Evolutionary conservation across 805 yeast species (phyloP).

Genomic region (Yarrowia keelungensis): DNA sequence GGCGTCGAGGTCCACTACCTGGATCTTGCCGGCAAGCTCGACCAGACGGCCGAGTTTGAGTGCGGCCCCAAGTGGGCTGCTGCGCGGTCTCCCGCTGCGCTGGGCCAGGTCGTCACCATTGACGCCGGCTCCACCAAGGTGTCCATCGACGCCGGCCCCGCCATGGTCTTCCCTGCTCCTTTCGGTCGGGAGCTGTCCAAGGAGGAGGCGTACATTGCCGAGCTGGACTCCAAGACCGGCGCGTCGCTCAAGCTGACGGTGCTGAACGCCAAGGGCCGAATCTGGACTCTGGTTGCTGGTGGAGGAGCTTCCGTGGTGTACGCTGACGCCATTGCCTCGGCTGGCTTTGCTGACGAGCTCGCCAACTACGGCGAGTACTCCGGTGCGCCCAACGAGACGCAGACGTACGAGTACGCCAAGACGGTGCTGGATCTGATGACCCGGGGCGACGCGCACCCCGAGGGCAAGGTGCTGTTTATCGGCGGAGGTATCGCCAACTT

Average conservation of each 20-base stretch:
- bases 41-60: conserved; percentile 58
- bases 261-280: conserved; percentile 54
- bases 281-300: conserved; percentile 59
- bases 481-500: conserved; percentile 59
- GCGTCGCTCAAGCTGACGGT: conserved; percentile 57
- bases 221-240: conserved; percentile 58
- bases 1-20: conserved; percentile 56
- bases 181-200: conserved; percentile 56
- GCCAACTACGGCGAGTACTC: conserved; percentile 59
- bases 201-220: conserved; percentile 58
- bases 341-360: conserved; percentile 55
- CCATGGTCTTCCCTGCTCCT: conserved; percentile 59
- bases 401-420: conserved; percentile 58
- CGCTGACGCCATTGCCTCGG: conserved; percentile 58
- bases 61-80: conserved; percentile 59
- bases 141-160: conserved; percentile 55
- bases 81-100: conserved; percentile 55
- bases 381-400: conserved; percentile 58
- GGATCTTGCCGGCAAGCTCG: conserved; percentile 58
- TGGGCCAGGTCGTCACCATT: conserved; percentile 49
- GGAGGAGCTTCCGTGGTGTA: conserved; percentile 59
- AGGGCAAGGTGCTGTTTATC: conserved; percentile 55
- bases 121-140: conserved; percentile 43
- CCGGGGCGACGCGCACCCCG: conserved; percentile 50
- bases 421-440: conserved; percentile 57